Evolutionary conservation across 768 basidiomycete genomes (phyloP).

Genomic region (Fomitopsis pulvina): DNA sequence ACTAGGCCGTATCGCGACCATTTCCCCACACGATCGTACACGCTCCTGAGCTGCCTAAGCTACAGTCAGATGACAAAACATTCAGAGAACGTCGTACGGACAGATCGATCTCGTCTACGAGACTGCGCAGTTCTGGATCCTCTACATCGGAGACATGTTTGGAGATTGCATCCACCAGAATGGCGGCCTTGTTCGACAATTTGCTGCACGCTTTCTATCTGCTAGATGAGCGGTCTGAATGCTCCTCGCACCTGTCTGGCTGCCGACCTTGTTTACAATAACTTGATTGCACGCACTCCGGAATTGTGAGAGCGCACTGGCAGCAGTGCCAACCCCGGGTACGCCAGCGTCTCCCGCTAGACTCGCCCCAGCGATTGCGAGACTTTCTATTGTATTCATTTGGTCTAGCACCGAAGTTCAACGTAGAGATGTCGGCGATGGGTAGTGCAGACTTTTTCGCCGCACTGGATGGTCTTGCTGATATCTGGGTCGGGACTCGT

Average conservation of each 20-base stretch:
- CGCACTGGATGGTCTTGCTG: no score
- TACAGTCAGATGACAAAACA: no score
- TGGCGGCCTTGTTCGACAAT: not conserved
- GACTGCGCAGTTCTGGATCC: not conserved
- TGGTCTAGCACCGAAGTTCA: not conserved
- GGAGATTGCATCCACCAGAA: not conserved
- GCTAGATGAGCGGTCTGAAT: not conserved
- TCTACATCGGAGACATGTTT: not conserved
- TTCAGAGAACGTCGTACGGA: no score
- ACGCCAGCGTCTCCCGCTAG: not conserved
- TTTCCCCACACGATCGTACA: not conserved
- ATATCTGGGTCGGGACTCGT: no score
- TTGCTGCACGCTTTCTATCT: not conserved
- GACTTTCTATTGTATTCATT: not conserved
- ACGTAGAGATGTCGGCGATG: no score
- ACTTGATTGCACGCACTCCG: conserved; percentile 39
- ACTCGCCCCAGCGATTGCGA: not conserved
- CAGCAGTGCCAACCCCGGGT: not conserved
- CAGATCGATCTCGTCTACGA: not conserved
- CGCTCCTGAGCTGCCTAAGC: no score
- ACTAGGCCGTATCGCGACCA: not conserved
- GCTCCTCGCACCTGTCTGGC: not conserved
- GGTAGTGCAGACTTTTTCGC: no score
- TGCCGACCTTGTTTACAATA: conserved; percentile 40
- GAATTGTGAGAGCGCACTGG: conserved; percentile 32